Conservation (phyloP, 768 basidiomycete species). For the Amanita rimosa region DNA sequence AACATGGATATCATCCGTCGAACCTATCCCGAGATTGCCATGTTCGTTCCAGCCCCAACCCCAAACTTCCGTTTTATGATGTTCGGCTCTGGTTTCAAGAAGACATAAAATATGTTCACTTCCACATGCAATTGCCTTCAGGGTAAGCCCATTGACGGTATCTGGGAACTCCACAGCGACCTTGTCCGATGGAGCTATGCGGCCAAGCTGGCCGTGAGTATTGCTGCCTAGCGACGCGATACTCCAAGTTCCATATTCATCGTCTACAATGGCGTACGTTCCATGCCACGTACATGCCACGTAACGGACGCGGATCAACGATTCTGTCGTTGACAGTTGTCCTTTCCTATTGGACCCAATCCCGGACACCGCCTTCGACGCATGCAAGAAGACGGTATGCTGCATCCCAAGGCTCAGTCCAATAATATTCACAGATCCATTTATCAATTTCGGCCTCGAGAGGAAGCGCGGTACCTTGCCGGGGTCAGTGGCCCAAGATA, state of each 20-base stretch:
- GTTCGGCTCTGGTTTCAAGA: conserved; percentile 7
- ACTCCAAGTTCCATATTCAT: conserved; percentile 10
- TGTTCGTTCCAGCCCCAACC: conserved; percentile 99
- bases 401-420: conserved; percentile 29
- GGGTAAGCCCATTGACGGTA: conserved; percentile 10
- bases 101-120: conserved; percentile 73
- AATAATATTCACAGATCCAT: conserved; percentile 14
- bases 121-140: conserved; percentile 46
- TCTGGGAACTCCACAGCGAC: conserved; percentile 13
- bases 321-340: conserved; percentile 38
- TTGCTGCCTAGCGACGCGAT: conserved; percentile 42
- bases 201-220: conserved; percentile 60
- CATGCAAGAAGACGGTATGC: conserved; percentile 42
- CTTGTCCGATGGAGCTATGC: conserved; percentile 10
- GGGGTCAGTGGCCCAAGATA: conserved; percentile 13
- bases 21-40: conserved; percentile 75
- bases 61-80: conserved; percentile 37
- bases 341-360: conserved; percentile 67
- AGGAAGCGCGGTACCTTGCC: conserved; percentile 16
- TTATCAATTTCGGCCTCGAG: conserved; percentile 22
- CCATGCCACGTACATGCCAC: conserved; percentile 76
- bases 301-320: conserved; percentile 14
- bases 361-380: conserved; percentile 36
- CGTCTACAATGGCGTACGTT: conserved; percentile 36
- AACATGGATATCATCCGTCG: conserved; percentile 36